Evolutionary conservation across 1,284 basidiomycete species (phyloP), one percentile per base, ranked within the genome.

Genomic region (Thecaphora frezii): DNA sequence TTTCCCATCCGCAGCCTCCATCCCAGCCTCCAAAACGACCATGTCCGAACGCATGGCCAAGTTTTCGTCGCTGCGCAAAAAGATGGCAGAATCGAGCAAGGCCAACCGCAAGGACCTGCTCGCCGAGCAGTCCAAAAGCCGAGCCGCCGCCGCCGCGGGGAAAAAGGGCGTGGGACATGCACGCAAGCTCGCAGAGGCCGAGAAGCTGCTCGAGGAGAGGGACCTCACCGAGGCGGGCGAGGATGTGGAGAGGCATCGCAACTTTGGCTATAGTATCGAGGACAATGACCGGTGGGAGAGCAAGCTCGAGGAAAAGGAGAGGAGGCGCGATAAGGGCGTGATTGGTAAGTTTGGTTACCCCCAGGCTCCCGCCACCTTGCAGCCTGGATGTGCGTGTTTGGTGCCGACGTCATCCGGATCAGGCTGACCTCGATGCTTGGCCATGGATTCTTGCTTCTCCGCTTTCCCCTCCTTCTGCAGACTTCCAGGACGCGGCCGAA

Each of bases 281-380:
- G 91, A 96, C 81, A 93, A 92, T 71, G 91, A 97, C 70, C 82
- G 85, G 60, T 93, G 93, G 94, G 91, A 93, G 82, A 89, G 89
- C 82, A 92, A 92, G 81, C 80, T 86, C 66, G 86, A 86, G 36
- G 80, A 87, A 67, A 91, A 90, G 79, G 84, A 84, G 55, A 83
- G 88, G 77, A 84, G 87, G 71, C 88, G 86, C 19, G 89, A 92
- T 78, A 89, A 86, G 66, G 87, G 89, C 73, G 90, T 90, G 69
- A 86, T 89, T 70, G 88, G 88, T 86, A 62, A 69, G 85, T 79
- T 16, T 12, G 23, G n/a, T n/a, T n/a, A n/a, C n/a, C n/a, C n/a
- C n/a, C n/a, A n/a, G n/a, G n/a, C n/a, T n/a, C n/a, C n/a, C n/a
- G n/a, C n/a, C n/a, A n/a, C n/a, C n/a, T n/a, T n/a, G n/a, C n/a